Evolutionary conservation across 139 green algal species (phyloP).

Genomic region (Diplosphaera chodatii): DNA sequence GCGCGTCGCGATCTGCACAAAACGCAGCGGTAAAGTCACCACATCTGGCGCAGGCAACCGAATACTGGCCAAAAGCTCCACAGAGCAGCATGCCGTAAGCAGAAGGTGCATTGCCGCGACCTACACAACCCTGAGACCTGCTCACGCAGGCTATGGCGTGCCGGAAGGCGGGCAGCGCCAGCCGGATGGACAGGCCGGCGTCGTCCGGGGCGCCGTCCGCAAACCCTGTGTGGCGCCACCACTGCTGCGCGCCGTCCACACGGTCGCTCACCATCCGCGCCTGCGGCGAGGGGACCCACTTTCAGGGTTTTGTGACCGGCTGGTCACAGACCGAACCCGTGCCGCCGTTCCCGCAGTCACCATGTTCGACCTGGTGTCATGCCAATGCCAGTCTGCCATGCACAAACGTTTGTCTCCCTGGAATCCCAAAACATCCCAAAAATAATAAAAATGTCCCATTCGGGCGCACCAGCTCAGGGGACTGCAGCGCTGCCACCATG

Average conservation of each 20-base stretch:
- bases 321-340: too few relatives aligned
- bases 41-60: not conserved
- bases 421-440: not conserved
- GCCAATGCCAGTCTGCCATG: too few relatives aligned
- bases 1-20: not conserved
- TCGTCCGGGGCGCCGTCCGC: too few relatives aligned
- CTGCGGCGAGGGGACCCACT: not conserved
- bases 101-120: not conserved
- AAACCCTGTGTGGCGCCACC: not conserved
- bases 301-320: not conserved
- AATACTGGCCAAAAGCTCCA: not conserved
- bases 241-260: not conserved
- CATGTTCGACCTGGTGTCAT: too few relatives aligned
- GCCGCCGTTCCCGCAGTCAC: too few relatives aligned
- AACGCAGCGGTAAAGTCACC: not conserved
- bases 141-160: not conserved
- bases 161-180: not conserved
- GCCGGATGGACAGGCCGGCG: not conserved
- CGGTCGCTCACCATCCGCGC: not conserved
- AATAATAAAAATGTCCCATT: not conserved
- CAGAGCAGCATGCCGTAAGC: not conserved
- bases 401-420: too few relatives aligned
- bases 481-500: not conserved
- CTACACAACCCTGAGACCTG: not conserved
- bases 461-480: not conserved